These are phyloP conservation scores for Stygiomarasmius scandens DNA, from an alignment of 1,284 basidiomycete genomes.

Conservation along the genomic window DNA sequence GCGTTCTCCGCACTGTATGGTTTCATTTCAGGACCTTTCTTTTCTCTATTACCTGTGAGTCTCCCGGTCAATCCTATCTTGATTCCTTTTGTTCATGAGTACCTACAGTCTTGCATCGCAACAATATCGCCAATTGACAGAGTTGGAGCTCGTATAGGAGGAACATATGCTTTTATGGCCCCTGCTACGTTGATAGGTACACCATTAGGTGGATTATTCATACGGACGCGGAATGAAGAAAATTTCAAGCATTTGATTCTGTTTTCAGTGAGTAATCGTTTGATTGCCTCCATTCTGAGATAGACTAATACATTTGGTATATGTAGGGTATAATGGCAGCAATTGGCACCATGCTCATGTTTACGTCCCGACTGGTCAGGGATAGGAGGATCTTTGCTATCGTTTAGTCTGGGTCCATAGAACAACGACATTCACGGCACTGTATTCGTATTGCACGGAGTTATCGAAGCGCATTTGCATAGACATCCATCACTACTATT, in stretches of 20 bases:
- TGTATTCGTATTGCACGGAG: too few species aligned
- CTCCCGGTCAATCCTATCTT: background rate
- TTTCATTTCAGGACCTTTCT: constrained; percentile 28
- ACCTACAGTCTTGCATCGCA: constrained; percentile 23
- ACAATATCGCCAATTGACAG: constrained; percentile 28
- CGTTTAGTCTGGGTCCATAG: background rate
- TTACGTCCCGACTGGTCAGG: constrained; percentile 4
- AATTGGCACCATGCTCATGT: constrained; percentile 4
- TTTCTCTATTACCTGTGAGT: constrained; percentile 26
- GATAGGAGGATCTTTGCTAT: constrained; percentile 11
- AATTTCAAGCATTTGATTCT: constrained; percentile 27
- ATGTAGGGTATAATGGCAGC: constrained; percentile 12
- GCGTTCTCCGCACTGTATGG: constrained; percentile 28
- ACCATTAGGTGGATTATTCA: constrained; percentile 26
- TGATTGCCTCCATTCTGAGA: too few species aligned
- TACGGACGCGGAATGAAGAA: constrained; percentile 15
- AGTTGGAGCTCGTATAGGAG: constrained; percentile 27
- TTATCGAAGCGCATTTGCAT: too few species aligned
- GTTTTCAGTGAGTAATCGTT: constrained; percentile 21
- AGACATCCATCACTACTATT: too few species aligned
- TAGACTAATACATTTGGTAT: too few species aligned
- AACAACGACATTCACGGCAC: too few species aligned
- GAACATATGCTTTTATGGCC: constrained; percentile 21
- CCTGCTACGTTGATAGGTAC: constrained; percentile 25
- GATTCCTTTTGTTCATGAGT: background rate